phyloP scores from a whole-genome alignment of 108 stramenopile genomes.

The Cyclotella choctawhatcheeana region DNA sequence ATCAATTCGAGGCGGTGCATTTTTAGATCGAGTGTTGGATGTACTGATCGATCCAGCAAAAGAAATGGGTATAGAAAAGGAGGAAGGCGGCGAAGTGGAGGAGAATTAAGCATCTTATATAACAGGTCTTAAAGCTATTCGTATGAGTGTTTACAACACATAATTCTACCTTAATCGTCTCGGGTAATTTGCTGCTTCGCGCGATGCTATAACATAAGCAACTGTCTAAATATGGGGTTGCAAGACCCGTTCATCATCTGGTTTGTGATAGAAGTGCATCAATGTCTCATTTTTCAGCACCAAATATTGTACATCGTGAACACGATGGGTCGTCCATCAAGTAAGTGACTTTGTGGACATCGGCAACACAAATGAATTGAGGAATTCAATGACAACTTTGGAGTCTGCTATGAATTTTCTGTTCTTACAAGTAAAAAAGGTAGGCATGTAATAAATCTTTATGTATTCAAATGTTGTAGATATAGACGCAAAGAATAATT shows the following conservation, averaged over 20 bases:
- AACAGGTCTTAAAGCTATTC: no score
- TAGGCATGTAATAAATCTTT: no score
- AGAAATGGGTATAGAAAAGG: conserved; percentile 62
- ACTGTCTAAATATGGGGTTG: no score
- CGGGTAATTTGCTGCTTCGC: no score
- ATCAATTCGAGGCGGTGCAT: conserved; percentile 66
- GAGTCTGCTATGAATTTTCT: conserved; percentile 12
- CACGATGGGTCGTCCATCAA: background rate
- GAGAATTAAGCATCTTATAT: background rate
- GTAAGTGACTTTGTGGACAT: background rate
- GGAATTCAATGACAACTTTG: conserved; percentile 10
- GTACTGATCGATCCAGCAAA: conserved; percentile 59
- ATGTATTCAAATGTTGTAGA: no score
- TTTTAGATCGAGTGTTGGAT: conserved; percentile 70
- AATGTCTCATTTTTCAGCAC: background rate
- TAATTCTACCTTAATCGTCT: background rate
- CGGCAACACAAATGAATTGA: conserved; percentile 4
- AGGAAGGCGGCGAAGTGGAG: conserved; percentile 10
- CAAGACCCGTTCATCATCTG: no score
- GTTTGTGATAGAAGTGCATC: no score
- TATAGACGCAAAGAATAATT: no score
- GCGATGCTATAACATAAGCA: no score
- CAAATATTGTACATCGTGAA: conserved; percentile 24
- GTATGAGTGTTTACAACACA: background rate
- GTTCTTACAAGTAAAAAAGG: no score